phyloP scores from a whole-genome alignment of 352 stramenopile genomes.

The Thalassiosira livingstoniorum region DNA sequence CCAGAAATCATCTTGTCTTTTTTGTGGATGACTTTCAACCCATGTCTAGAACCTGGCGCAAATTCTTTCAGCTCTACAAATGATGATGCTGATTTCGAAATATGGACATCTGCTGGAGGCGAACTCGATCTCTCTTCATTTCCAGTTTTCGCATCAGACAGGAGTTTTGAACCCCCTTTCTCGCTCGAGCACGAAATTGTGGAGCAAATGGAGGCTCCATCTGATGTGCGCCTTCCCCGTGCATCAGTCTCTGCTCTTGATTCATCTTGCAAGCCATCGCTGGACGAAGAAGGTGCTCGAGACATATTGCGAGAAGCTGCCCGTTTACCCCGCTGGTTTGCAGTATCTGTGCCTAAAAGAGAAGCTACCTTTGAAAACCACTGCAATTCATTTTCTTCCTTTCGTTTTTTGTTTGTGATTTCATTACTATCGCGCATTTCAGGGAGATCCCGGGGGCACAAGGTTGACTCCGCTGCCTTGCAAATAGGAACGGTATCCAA shows the following conservation, averaged over 20 bases:
- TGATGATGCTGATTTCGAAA: conserved; percentile 11
- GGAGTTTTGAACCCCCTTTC: conserved; percentile 8
- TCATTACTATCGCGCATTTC: neutral
- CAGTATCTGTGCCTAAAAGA: conserved; percentile 30
- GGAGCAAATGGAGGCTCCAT: conserved; percentile 22
- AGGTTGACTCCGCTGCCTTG: conserved; percentile 48
- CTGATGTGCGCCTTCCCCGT: no score
- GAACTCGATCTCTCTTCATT: neutral
- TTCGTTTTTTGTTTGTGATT: conserved; percentile 12
- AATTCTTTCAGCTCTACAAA: conserved; percentile 20
- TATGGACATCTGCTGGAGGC: conserved; percentile 14
- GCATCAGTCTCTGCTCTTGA: no score
- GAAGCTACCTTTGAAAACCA: conserved; percentile 53
- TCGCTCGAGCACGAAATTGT: conserved; percentile 21
- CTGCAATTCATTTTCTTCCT: conserved; percentile 12
- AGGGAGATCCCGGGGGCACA: neutral
- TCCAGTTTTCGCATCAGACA: neutral
- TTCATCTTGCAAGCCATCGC: neutral
- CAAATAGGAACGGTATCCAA: conserved; percentile 44
- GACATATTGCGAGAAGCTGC: conserved; percentile 3
- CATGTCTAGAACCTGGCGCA: conserved; percentile 6
- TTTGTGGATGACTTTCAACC: conserved; percentile 35
- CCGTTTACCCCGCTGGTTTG: conserved; percentile 21
- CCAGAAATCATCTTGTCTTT: conserved; percentile 12
- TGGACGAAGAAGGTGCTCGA: neutral